These are phyloP conservation scores for Pisolithus microcarpus DNA, from an alignment of 768 basidiomycete species.

Conservation along the genomic window DNA sequence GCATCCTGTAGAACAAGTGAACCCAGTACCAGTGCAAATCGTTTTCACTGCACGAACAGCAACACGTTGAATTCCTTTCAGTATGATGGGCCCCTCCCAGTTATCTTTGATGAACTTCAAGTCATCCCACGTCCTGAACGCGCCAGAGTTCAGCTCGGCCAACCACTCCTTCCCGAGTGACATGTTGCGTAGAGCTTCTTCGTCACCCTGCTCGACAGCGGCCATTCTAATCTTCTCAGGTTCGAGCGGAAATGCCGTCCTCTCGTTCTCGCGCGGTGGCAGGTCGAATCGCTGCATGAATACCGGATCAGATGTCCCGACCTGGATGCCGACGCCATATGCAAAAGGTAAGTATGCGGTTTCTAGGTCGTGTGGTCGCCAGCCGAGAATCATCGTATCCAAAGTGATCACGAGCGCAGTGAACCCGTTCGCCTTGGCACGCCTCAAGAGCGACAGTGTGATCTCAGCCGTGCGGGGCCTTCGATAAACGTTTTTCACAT, in stretches of 20 bases:
- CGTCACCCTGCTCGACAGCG: constrained; percentile 41
- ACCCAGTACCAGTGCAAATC: neutral
- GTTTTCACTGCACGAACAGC: constrained; percentile 35
- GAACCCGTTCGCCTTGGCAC: constrained; percentile 62
- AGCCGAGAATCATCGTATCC: constrained; percentile 67
- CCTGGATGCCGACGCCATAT: constrained; percentile 59
- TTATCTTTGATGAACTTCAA: constrained; percentile 58
- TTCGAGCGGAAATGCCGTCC: constrained; percentile 53
- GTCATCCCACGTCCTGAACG: constrained; percentile 65
- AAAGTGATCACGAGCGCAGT: constrained; percentile 71
- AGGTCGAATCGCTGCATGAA: constrained; percentile 59
- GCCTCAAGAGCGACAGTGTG: constrained; percentile 54
- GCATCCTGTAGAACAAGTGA: constrained; percentile 34
- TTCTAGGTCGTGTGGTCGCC: constrained; percentile 70
- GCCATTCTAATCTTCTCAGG: constrained; percentile 36
- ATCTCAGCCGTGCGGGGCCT: constrained; percentile 61
- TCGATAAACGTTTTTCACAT: neutral
- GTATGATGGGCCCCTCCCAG: constrained; percentile 71
- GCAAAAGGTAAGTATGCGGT: constrained; percentile 58
- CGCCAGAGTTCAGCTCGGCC: constrained; percentile 53
- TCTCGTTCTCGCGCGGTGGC: constrained; percentile 34
- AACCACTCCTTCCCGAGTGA: constrained; percentile 58
- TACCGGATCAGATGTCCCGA: constrained; percentile 67
- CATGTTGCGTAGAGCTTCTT: constrained; percentile 30
- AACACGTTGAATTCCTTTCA: constrained; percentile 71